A percentile compares a stretch with the other conserved stretches of the same genome.
phyloP scores from a whole-genome alignment of 257 asterid species.

The Solanum pennellii region DNA sequence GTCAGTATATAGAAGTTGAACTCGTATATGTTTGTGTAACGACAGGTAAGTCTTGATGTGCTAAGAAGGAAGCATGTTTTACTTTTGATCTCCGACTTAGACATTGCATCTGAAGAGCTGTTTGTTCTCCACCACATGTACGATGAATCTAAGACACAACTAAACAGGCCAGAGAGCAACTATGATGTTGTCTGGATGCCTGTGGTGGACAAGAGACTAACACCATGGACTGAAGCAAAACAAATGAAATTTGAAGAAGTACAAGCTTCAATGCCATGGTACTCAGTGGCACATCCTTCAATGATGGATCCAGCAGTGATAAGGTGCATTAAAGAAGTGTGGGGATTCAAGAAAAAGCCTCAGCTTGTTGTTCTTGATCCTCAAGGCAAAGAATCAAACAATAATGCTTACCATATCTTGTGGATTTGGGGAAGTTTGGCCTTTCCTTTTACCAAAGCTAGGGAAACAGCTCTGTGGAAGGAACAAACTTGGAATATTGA shows the following conservation, averaged over 20 bases:
- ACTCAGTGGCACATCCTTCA: conserved; percentile 56
- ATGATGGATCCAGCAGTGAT: conserved; percentile 49
- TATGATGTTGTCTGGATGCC: conserved; percentile 93
- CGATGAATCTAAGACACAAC: conserved; percentile 25
- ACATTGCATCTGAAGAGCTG: conserved; percentile 58
- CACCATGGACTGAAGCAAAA: conserved; percentile 7
- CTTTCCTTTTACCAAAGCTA: conserved; percentile 57
- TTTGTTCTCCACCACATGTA: conserved; percentile 65
- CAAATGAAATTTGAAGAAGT: conserved; percentile 26
- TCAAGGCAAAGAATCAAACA: conserved; percentile 57
- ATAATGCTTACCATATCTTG: conserved; percentile 76
- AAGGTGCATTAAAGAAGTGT: conserved; percentile 43
- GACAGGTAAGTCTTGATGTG: conserved; percentile 52
- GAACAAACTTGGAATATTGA: conserved; percentile 58
- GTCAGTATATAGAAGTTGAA: not conserved
- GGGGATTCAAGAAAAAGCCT: conserved; percentile 57
- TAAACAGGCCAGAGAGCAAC: conserved; percentile 35
- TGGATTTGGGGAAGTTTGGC: conserved; percentile 92
- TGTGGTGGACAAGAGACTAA: conserved; percentile 18
- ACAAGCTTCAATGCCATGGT: conserved; percentile 74
- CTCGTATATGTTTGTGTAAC: not conserved
- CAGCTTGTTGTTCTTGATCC: conserved; percentile 77
- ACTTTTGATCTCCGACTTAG: conserved; percentile 64
- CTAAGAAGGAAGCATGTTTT: conserved; percentile 59
- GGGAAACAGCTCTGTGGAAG: conserved; percentile 66